These are phyloP conservation scores for Chlamydomonas sp. DNA, from an alignment of 139 green algal genomes.

Conservation along the genomic window DNA sequence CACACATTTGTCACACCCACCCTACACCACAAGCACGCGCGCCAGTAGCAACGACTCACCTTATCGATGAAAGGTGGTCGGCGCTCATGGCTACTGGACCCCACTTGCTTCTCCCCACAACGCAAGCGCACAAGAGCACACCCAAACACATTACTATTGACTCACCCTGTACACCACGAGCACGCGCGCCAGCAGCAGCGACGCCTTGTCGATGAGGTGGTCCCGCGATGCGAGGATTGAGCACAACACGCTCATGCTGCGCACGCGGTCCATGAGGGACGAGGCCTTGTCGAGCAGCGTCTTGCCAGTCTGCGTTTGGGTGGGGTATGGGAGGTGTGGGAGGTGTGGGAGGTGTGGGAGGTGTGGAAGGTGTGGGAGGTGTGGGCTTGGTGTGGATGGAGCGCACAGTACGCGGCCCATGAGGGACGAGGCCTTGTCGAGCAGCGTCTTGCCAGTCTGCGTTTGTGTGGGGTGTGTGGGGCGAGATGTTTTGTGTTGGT, in stretches of 20 bases:
- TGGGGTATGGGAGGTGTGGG: background rate
- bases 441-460: background rate
- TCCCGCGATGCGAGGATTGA: conserved; percentile 13
- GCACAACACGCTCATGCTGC: background rate
- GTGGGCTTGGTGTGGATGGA: no score
- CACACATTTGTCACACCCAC: no score
- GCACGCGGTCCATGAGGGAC: conserved; percentile 9
- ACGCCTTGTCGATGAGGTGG: conserved; percentile 24
- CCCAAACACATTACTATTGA: background rate
- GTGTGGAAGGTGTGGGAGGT: background rate
- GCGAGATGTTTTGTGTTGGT: no score
- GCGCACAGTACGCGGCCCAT: background rate
- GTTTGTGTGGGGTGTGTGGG: no score
- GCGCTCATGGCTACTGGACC: no score
- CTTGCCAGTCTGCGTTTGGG: background rate
- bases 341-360: background rate
- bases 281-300: background rate
- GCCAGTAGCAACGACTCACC: no score
- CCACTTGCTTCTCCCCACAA: no score
- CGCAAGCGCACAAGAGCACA: no score
- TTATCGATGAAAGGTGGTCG: no score
- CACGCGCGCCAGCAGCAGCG: conserved; percentile 22
- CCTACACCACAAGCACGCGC: no score
- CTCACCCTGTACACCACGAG: conserved; percentile 18
- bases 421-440: background rate